Base-by-base conservation (phyloP, 805 yeast genomes). In the Wickerhamomyces strasburgensis region DNA sequence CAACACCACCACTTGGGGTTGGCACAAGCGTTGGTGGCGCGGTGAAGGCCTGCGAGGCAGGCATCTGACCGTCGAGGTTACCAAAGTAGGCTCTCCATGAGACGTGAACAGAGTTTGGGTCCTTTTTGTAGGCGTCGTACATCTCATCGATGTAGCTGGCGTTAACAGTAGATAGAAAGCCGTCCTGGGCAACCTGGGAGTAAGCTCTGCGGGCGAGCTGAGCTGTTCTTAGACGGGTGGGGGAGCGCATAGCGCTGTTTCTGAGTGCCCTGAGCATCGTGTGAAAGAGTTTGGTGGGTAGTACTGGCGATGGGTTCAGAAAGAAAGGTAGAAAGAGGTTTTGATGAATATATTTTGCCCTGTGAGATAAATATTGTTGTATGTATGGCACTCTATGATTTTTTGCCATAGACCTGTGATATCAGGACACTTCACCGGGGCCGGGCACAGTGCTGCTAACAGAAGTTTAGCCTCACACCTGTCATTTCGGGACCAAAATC, bases 71-170 rank as follows among this genome's bases (percentile, higher is more conserved):
- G 48, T 83, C 87, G 64, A 93, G 69, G 72, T 90, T 90, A 65
- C 83, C 83, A 75, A 93, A 93, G 68, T 93, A 93, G 6, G 96
- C 89, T 60, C 87, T 83, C 99, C 99, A 93, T 17, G 97, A 89
- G 28, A 80, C 81, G 62, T 93, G 99, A 29, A 93, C 99, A 37
- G 90, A 78, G 30, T 69, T 46, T 21, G 98, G 98, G 61, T 93
- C 98, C 47, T 77, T 63, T 56, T 78, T 74, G 98, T 98, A 93
- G 35, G 95, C 89, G 47, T 78, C 78, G 65, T 88, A 93, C 99
- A 93, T 93, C 69, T 93, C 97, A 64, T 93, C 99, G 53, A 93
- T 84, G 64, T 93, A 93, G 55, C 80, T 79, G 46, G 96, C 93
- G 63, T 85, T 85, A 60, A 79, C 78, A 42, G 93, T 77, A 50